Conservation (phyloP, 2,329 filamentous ascomycete species). For the Coleophoma cylindrospora region DNA sequence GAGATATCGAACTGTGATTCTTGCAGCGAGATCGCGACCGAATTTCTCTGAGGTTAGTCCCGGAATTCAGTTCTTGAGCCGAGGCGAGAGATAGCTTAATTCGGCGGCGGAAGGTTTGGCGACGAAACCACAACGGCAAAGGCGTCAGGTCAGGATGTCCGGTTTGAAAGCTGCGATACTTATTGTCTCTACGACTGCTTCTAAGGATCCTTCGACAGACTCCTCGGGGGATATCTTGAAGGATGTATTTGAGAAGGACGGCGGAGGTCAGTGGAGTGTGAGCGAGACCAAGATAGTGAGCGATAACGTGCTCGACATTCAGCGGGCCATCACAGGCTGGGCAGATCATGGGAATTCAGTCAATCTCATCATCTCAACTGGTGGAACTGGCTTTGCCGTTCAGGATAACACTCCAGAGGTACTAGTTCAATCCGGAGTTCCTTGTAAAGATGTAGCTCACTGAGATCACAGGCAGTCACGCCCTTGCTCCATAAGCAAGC, state of each 20-base stretch:
- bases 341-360: conserved; percentile 57
- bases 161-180: conserved; percentile 71
- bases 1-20: background rate
- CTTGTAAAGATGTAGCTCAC: too few species aligned
- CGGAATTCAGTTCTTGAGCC: background rate
- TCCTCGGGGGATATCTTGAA: conserved; percentile 62
- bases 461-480: conserved; percentile 58
- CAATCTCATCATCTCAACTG: conserved; percentile 83
- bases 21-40: background rate
- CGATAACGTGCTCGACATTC: conserved; percentile 72
- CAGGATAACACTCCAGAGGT: conserved; percentile 88
- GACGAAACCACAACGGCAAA: background rate
- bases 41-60: background rate
- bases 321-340: conserved; percentile 67
- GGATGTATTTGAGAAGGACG: conserved; percentile 63
- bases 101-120: background rate
- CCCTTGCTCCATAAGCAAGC: conserved; percentile 80
- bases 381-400: conserved; percentile 87
- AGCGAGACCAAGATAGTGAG: conserved; percentile 69
- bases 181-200: conserved; percentile 86
- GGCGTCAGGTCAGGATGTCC: conserved; percentile 27
- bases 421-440: conserved; percentile 15
- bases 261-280: conserved; percentile 67
- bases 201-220: conserved; percentile 73
- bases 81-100: background rate